phyloP scores from a whole-genome alignment of 2,329 filamentous ascomycete genomes.

The Cladosporium sp. region DNA sequence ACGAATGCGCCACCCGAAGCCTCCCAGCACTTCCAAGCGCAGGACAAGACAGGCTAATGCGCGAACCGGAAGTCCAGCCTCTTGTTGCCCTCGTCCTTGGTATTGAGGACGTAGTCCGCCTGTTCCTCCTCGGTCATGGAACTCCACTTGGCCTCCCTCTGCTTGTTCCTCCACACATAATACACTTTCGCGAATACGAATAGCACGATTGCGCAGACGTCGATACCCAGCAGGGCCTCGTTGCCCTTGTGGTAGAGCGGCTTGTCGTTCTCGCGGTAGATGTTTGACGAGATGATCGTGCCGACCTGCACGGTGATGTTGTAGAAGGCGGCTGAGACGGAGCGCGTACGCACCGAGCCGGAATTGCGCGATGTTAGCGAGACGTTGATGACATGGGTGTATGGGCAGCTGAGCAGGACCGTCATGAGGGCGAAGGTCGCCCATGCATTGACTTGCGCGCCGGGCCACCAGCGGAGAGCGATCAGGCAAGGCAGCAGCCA shows the following conservation, averaged over 20 bases:
- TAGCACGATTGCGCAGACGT: constrained; percentile 43
- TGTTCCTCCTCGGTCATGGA: constrained; percentile 44
- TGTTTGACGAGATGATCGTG: constrained; percentile 40
- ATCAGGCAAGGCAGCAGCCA: constrained; percentile 58
- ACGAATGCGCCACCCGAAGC: too few relatives aligned
- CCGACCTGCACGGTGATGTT: constrained; percentile 43
- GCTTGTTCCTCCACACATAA: constrained; percentile 46
- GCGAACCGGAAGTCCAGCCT: constrained; percentile 36
- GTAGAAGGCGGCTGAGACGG: constrained; percentile 36
- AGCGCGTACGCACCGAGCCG: constrained; percentile 35
- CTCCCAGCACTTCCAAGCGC: too few relatives aligned
- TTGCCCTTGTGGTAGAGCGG: constrained; percentile 41
- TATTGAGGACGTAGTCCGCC: constrained; percentile 41
- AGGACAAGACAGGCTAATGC: constrained; percentile 13
- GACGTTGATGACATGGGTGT: constrained; percentile 41
- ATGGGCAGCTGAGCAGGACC: constrained; percentile 41
- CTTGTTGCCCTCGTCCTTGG: constrained; percentile 35
- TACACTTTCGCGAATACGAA: constrained; percentile 49
- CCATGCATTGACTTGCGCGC: constrained; percentile 34
- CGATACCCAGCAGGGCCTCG: constrained; percentile 45
- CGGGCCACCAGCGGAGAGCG: constrained; percentile 43
- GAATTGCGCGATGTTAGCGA: constrained; percentile 35
- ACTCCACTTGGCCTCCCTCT: constrained; percentile 33
- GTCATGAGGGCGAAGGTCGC: constrained; percentile 31
- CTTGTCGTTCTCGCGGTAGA: constrained; percentile 42